phyloP scores from a whole-genome alignment of 192 early-diverging fungal species.

The Coemansia sp. region DNA sequence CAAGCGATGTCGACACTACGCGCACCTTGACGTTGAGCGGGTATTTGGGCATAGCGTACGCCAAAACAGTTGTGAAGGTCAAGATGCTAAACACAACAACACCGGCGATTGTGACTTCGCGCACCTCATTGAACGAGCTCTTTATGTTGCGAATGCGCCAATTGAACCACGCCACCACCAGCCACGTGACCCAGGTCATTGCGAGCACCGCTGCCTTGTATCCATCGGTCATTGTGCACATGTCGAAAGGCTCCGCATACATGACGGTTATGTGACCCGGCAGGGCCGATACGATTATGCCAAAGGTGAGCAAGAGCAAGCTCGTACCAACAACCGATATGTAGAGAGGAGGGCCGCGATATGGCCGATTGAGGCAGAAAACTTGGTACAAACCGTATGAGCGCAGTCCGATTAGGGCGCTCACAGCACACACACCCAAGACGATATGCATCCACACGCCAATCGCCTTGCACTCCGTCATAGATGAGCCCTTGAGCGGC shows the following conservation, averaged over 20 bases:
- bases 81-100: constrained; percentile 27
- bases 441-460: constrained; percentile 47
- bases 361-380: not conserved
- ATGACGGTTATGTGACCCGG: constrained; percentile 11
- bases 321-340: constrained; percentile 9
- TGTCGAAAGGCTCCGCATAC: constrained; percentile 19
- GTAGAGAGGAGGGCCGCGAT: not conserved
- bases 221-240: constrained; percentile 28
- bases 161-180: constrained; percentile 21
- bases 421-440: constrained; percentile 32
- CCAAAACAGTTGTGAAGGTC: constrained; percentile 36
- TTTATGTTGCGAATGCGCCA: constrained; percentile 54
- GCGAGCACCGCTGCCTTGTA: constrained; percentile 42
- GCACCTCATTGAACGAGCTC: constrained; percentile 55
- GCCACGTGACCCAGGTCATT: constrained; percentile 37
- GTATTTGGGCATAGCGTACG: constrained; percentile 27
- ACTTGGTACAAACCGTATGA: not conserved
- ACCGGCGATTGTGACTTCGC: constrained; percentile 34
- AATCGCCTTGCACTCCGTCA: constrained; percentile 42
- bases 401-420: constrained; percentile 26
- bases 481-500: constrained; percentile 18
- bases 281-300: constrained; percentile 33
- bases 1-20: constrained; percentile 32
- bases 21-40: constrained; percentile 23
- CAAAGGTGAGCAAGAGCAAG: constrained; percentile 20